These are phyloP conservation scores for Penicillium verhagenii DNA, from an alignment of 495 filamentous ascomycete genomes.

Conservation along the genomic window DNA sequence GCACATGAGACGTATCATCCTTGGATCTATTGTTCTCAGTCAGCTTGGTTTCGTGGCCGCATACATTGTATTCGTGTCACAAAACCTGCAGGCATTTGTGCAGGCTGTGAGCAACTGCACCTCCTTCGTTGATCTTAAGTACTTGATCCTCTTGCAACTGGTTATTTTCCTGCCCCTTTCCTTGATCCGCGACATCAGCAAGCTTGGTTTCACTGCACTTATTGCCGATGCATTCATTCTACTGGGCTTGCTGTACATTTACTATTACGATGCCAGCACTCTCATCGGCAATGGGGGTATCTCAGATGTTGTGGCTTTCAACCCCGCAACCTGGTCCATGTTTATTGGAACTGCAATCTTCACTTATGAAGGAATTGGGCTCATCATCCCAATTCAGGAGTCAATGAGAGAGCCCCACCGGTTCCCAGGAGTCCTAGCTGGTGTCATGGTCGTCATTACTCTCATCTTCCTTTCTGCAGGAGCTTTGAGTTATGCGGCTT, in stretches of 20 bases:
- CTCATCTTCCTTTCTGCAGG: constrained; percentile 88
- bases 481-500: constrained; percentile 92
- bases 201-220: constrained; percentile 85
- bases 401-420: constrained; percentile 88
- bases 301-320: constrained; percentile 83
- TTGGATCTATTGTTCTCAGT: constrained; percentile 86
- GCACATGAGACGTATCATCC: constrained; percentile 82
- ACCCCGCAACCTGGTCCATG: constrained; percentile 84
- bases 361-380: constrained; percentile 94
- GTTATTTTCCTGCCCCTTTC: constrained; percentile 90
- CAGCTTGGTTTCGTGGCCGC: constrained; percentile 94
- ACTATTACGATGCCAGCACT: constrained; percentile 92
- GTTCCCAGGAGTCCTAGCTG: constrained; percentile 81
- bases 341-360: constrained; percentile 99
- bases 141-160: constrained; percentile 89
- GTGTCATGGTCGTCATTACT: constrained; percentile 92
- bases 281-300: constrained; percentile 72
- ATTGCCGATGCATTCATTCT: constrained; percentile 93
- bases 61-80: constrained; percentile 97
- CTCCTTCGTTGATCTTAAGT: constrained; percentile 78
- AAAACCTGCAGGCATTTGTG: constrained; percentile 94
- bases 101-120: constrained; percentile 78
- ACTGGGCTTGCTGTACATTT: constrained; percentile 87
- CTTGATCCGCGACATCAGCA: constrained; percentile 91
- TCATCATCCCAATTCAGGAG: constrained; percentile 98